A percentile compares a stretch with the other conserved stretches of the same genome.
Evolutionary conservation across 768 basidiomycete species (phyloP).

Genomic region (Auriscalpium microsporum): DNA sequence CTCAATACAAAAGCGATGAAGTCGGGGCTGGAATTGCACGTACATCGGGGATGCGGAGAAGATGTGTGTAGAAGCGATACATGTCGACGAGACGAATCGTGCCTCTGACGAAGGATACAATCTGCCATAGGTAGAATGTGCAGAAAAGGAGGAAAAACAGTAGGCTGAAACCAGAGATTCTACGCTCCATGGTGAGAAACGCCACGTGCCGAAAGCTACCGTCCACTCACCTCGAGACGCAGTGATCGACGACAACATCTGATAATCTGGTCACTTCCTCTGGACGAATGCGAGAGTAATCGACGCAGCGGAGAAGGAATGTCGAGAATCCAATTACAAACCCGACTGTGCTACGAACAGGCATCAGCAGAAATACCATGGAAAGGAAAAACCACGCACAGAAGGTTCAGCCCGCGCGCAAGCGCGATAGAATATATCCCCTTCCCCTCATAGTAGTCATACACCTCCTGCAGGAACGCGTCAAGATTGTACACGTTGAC

Average conservation of each 20-base stretch:
- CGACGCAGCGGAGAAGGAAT: slow-evolving; percentile 90
- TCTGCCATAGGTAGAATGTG: slow-evolving; percentile 86
- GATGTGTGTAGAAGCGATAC: slow-evolving; percentile 92
- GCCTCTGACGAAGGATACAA: slow-evolving; percentile 67
- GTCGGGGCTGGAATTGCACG: slow-evolving; percentile 20
- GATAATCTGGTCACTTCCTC: slow-evolving; percentile 62
- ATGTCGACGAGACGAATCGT: slow-evolving; percentile 81
- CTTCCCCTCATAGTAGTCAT: slow-evolving; percentile 93
- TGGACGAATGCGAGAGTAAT: slow-evolving; percentile 73
- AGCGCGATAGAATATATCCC: slow-evolving; percentile 95
- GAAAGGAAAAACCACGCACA: slow-evolving; percentile 52
- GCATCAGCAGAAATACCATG: slow-evolving; percentile 20
- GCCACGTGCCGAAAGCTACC: neutral
- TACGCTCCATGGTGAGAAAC: slow-evolving; percentile 22
- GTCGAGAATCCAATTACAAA: slow-evolving; percentile 99
- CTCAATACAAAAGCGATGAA: slow-evolving; percentile 1
- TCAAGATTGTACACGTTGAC: slow-evolving; percentile 98
- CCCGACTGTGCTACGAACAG: slow-evolving; percentile 71
- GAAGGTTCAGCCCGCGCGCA: slow-evolving; percentile 81
- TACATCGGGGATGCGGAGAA: slow-evolving; percentile 93
- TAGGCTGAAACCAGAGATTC: slow-evolving; percentile 78
- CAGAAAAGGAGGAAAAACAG: slow-evolving; percentile 80
- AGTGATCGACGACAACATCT: slow-evolving; percentile 75
- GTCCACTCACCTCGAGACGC: slow-evolving; percentile 66
- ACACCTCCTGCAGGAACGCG: slow-evolving; percentile 89